These are phyloP conservation scores for Penicillium pulvis DNA, from an alignment of 495 filamentous ascomycete genomes.

Conservation along the genomic window DNA sequence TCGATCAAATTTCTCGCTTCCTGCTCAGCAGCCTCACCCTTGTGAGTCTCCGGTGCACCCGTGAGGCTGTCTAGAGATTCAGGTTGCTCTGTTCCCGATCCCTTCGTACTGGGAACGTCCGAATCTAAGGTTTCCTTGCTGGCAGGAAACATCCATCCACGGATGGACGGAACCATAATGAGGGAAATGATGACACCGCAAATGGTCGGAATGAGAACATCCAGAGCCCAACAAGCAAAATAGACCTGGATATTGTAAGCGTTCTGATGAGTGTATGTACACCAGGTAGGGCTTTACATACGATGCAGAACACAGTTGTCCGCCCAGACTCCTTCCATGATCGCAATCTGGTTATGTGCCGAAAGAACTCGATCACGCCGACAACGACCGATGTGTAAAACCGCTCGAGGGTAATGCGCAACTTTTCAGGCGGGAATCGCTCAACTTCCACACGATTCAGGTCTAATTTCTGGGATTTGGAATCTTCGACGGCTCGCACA, in stretches of 20 bases:
- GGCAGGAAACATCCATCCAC: constrained; percentile 71
- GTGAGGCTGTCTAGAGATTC: constrained; percentile 79
- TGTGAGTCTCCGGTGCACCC: constrained; percentile 79
- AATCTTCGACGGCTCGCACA: constrained; percentile 66
- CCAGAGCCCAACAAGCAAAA: constrained; percentile 70
- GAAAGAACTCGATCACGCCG: constrained; percentile 62
- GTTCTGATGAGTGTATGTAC: not conserved
- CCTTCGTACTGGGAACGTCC: constrained; percentile 60
- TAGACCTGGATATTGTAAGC: constrained; percentile 55
- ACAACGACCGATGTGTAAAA: constrained; percentile 83
- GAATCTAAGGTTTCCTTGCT: constrained; percentile 66
- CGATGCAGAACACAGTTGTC: constrained; percentile 66
- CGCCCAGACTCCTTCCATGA: constrained; percentile 77
- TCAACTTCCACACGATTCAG: constrained; percentile 80
- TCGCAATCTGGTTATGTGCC: constrained; percentile 74
- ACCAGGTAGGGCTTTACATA: constrained; percentile 25
- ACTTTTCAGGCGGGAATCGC: constrained; percentile 83
- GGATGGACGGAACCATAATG: constrained; percentile 65
- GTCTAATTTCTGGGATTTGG: constrained; percentile 65
- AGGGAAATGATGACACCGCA: constrained; percentile 60
- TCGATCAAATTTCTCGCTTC: constrained; percentile 83
- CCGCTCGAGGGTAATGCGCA: constrained; percentile 77
- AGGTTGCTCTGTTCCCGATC: constrained; percentile 67
- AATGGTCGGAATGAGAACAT: constrained; percentile 69
- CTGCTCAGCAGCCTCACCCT: constrained; percentile 84